These are phyloP conservation scores for Suillus cothurnatus DNA, from an alignment of 768 basidiomycete genomes.

Conservation along the genomic window DNA sequence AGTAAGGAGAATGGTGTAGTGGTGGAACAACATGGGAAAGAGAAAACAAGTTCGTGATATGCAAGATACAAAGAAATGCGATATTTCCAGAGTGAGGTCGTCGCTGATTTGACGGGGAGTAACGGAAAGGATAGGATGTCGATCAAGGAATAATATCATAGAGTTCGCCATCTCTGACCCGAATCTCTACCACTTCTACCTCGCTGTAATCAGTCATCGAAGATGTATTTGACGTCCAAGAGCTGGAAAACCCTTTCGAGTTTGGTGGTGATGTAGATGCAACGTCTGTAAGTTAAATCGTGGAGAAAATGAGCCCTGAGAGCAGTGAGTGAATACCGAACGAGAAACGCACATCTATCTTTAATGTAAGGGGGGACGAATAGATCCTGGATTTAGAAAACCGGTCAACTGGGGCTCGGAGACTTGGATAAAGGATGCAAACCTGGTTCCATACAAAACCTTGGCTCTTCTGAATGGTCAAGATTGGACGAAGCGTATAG, in stretches of 20 bases:
- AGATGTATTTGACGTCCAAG: conserved; percentile 67
- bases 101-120: background rate
- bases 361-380: conserved; percentile 90
- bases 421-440: conserved; percentile 25
- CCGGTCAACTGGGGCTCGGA: background rate
- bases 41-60: conserved; percentile 11
- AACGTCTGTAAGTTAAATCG: conserved; percentile 51
- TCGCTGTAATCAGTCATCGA: conserved; percentile 70
- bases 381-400: conserved; percentile 58
- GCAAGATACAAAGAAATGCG: conserved; percentile 7
- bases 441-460: conserved; percentile 94
- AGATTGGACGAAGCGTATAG: conserved; percentile 73
- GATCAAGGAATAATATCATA: conserved; percentile 69
- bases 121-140: background rate
- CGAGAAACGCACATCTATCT: conserved; percentile 73
- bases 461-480: conserved; percentile 85
- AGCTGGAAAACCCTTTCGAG: conserved; percentile 65
- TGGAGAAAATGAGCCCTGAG: conserved; percentile 17
- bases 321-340: conserved; percentile 19
- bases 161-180: conserved; percentile 77
- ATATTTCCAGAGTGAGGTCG: background rate
- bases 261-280: conserved; percentile 83
- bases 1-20: conserved; percentile 6
- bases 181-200: conserved; percentile 86
- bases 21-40: conserved; percentile 7